Evolutionary conservation across 768 basidiomycete species (phyloP), one percentile per base, ranked within the genome.

Genomic region (Lactarius psammicola): DNA sequence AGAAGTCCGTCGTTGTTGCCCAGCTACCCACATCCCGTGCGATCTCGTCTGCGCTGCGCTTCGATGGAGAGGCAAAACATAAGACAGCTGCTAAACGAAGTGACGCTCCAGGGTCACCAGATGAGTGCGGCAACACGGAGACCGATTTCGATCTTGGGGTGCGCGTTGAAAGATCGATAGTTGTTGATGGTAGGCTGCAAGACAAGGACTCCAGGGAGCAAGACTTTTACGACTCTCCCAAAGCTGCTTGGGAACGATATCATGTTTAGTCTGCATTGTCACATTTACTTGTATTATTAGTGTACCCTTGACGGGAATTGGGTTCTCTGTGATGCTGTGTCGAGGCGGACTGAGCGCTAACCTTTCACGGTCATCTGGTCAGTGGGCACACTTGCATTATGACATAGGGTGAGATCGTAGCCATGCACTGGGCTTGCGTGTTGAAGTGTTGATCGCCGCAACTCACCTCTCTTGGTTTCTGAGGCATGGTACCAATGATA

Each of bases 81-180:
- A 26, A 23, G 11, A 13, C 18, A 20, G 6, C 9, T 20, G 4
- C n/a, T 7, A 20, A 42, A 11, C 33, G 30, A 26, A 6, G 56
- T 44, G 10, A n/a, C 23, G 28, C 38, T n/a, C 10, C 18, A 13
- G 61, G 51, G 26, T 28, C 31, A 33, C 13, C 1, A 38, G 64
- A 40, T 18, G 30, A 30, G 20, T 8, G 3, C 6, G 38, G 51
- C 20, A 57, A 60, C 9, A 15, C 55, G 13, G 60, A 60, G 20
- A 59, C 36, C 44, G 60, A 68, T 26, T 60, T 67, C 17, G 68
- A 68, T 26, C 57, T 75, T 58, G 63, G 65, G 33, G 65, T 69
- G 23, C 65, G 54, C 40, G 34, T 67, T 28, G 68, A 69, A 23
- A 51, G 33, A 28, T 44, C 65, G 5, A 28, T 63, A 15, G 26